phyloP scores from a whole-genome alignment of 495 filamentous ascomycete species.

The Daldinia concentrica region DNA sequence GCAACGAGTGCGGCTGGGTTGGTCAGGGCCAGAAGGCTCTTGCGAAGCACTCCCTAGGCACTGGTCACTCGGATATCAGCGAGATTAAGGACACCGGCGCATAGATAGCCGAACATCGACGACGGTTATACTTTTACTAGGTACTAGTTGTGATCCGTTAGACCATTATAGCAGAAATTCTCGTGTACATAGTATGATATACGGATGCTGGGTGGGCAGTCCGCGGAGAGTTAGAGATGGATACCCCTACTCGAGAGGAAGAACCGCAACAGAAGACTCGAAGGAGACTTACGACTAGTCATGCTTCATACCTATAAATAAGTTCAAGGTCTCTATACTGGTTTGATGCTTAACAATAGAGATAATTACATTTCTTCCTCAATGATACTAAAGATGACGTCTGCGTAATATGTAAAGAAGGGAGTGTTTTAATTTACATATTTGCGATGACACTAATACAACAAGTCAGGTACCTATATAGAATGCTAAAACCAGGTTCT shows the following conservation, averaged over 20 bases:
- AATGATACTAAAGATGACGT: neutral
- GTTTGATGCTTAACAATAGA: neutral
- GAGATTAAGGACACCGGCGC: conserved; percentile 29
- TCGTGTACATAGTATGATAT: neutral
- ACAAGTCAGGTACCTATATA: neutral
- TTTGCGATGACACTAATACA: neutral
- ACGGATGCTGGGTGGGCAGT: neutral
- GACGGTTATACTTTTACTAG: neutral
- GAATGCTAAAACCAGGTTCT: neutral
- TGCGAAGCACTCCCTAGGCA: conserved; percentile 14
- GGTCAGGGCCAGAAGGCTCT: conserved; percentile 73
- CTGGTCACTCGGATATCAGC: conserved; percentile 23
- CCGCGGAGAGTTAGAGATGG: neutral
- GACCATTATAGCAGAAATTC: neutral
- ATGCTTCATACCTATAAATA: neutral
- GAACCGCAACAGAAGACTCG: neutral
- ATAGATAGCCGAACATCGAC: too few species aligned
- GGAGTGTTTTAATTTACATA: neutral
- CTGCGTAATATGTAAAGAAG: neutral
- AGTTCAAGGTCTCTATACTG: neutral
- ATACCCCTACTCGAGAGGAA: neutral
- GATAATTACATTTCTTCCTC: neutral
- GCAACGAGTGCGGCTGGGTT: conserved; percentile 70
- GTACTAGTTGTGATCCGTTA: neutral
- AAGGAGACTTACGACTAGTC: neutral